These are phyloP conservation scores for Grosmannia clavigera DNA, from an alignment of 2,329 filamentous ascomycete species.

Conservation along the genomic window DNA sequence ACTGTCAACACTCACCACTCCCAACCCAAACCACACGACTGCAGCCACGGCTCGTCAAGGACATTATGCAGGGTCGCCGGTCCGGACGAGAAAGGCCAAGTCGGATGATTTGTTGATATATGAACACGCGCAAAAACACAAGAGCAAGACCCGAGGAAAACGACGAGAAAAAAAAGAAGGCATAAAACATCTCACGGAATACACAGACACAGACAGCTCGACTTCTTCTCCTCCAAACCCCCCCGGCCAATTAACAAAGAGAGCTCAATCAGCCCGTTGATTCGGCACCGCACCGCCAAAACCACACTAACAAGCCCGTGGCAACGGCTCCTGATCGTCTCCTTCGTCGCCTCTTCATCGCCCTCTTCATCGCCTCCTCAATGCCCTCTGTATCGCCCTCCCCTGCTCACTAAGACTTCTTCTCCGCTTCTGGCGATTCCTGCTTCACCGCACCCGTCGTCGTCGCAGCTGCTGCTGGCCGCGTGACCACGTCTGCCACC, in stretches of 20 bases:
- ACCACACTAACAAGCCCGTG: neutral
- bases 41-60: neutral
- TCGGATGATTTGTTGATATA: conserved; percentile 3
- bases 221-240: neutral
- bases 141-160: neutral
- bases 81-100: neutral
- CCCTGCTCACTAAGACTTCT: neutral
- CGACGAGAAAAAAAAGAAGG: neutral
- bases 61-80: neutral
- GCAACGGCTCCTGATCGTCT: neutral
- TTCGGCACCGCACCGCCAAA: neutral
- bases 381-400: neutral
- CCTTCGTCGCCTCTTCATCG: neutral
- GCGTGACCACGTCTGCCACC: neutral
- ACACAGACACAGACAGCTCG: conserved; percentile 1
- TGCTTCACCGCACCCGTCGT: neutral
- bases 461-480: neutral
- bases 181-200: conserved; percentile 2
- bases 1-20: neutral
- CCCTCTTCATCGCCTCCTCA: neutral
- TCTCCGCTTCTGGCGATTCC: neutral
- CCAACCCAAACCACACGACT: too few relatives aligned
- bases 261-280: neutral
- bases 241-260: neutral
- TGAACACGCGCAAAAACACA: neutral